These are phyloP conservation scores for Prunella vulgaris DNA, from an alignment of 257 asterid species.

Conservation along the genomic window DNA sequence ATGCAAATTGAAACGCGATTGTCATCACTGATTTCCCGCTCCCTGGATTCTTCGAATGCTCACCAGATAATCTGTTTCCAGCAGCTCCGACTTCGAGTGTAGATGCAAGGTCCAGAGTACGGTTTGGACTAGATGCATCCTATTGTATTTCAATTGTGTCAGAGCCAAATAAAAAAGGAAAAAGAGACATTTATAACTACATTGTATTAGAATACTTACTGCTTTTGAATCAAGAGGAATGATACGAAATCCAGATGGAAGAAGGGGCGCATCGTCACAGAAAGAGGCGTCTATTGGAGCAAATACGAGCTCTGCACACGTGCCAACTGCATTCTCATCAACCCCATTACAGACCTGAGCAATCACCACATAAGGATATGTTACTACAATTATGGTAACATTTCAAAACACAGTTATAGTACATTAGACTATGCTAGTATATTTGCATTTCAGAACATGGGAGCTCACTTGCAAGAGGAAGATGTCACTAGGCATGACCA, in stretches of 20 bases:
- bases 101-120: slow-evolving; percentile 92
- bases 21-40: slow-evolving; percentile 85
- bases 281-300: slow-evolving; percentile 97
- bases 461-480: slow-evolving; percentile 85
- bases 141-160: slow-evolving; percentile 8
- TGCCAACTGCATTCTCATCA: slow-evolving; percentile 77
- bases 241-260: slow-evolving; percentile 96
- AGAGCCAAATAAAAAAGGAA: not conserved
- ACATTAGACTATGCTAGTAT: too few relatives aligned
- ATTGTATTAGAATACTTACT: slow-evolving; percentile 28
- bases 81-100: slow-evolving; percentile 77
- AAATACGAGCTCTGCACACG: slow-evolving; percentile 81
- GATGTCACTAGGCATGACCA: slow-evolving; percentile 76
- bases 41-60: slow-evolving; percentile 34
- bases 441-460: not conserved
- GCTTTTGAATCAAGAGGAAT: slow-evolving; percentile 75
- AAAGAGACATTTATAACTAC: not conserved
- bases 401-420: too few relatives aligned
- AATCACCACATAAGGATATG: slow-evolving; percentile 2
- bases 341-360: slow-evolving; percentile 88
- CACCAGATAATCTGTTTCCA: slow-evolving; percentile 43
- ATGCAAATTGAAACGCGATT: slow-evolving; percentile 92
- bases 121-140: slow-evolving; percentile 79
- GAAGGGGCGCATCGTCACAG: slow-evolving; percentile 95
- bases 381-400: too few relatives aligned